These are phyloP conservation scores for Lactarius tabidus DNA, from an alignment of 768 basidiomycete species.

Conservation along the genomic window DNA sequence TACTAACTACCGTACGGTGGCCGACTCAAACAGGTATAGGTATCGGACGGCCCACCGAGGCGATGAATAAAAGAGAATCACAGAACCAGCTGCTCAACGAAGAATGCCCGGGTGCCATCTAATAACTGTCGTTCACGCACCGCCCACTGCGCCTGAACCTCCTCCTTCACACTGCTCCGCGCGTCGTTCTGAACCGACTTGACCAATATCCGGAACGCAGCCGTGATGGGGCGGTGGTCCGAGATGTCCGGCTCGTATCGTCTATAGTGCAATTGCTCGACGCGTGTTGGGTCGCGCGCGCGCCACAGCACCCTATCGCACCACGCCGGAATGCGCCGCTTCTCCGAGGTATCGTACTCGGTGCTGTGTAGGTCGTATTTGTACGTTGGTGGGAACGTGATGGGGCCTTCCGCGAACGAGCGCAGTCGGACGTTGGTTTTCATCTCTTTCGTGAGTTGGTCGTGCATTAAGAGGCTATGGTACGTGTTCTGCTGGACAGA, in stretches of 20 bases:
- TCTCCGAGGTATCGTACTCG: conserved; percentile 86
- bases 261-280: conserved; percentile 64
- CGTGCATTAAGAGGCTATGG: conserved; percentile 60
- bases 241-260: conserved; percentile 86
- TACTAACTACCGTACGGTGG: neutral
- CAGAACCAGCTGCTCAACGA: conserved; percentile 32
- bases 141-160: conserved; percentile 55
- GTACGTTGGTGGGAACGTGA: conserved; percentile 88
- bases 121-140: conserved; percentile 33
- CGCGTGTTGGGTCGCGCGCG: conserved; percentile 49
- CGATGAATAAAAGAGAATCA: conserved; percentile 19
- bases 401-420: conserved; percentile 74
- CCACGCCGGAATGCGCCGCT: conserved; percentile 89
- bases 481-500: conserved; percentile 67
- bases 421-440: conserved; percentile 83
- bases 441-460: conserved; percentile 90
- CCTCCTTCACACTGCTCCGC: conserved; percentile 51
- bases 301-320: conserved; percentile 92
- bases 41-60: neutral
- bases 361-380: conserved; percentile 82
- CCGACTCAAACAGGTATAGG: neutral
- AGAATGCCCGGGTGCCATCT: conserved; percentile 34
- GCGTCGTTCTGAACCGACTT: conserved; percentile 63
- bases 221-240: conserved; percentile 87
- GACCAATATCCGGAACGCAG: conserved; percentile 67